Conservation (phyloP, 306 rosid genomes). For the Ochetophila trinervis region DNA sequence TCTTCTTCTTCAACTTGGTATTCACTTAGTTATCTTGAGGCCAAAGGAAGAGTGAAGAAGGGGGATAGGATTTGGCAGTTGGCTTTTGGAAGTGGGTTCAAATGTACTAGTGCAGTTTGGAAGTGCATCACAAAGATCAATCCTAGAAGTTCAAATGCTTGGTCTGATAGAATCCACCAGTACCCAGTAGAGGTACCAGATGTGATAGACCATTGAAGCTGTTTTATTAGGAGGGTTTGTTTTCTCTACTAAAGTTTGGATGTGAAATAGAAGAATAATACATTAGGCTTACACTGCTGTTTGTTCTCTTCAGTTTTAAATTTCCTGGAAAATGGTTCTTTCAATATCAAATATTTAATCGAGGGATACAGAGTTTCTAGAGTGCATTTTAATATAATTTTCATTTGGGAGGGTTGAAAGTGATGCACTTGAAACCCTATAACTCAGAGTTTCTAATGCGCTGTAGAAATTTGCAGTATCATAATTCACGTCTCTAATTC, state of each 20-base stretch:
- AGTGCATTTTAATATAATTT: too few relatives aligned
- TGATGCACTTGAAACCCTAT: too few relatives aligned
- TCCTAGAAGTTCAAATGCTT: neutral
- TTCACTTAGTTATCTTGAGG: slow-evolving; percentile 14
- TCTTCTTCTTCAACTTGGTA: slow-evolving; percentile 19
- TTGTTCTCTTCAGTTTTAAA: too few relatives aligned
- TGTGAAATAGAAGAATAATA: neutral
- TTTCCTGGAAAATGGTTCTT: too few relatives aligned
- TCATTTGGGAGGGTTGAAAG: too few relatives aligned
- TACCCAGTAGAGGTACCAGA: slow-evolving; percentile 19
- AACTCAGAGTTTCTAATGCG: too few relatives aligned
- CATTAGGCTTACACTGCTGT: neutral
- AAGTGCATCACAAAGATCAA: slow-evolving; percentile 9
- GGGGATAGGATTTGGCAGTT: slow-evolving; percentile 22
- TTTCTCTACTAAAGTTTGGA: neutral
- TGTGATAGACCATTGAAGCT: slow-evolving; percentile 3
- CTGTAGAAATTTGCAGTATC: too few relatives aligned
- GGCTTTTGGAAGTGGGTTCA: slow-evolving; percentile 22
- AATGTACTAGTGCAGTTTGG: slow-evolving; percentile 26
- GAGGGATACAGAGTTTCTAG: too few relatives aligned
- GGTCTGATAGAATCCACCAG: slow-evolving; percentile 16
- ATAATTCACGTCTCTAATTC: too few relatives aligned
- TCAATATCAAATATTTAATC: too few relatives aligned
- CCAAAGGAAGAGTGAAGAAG: slow-evolving; percentile 17
- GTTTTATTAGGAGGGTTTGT: neutral